Base-by-base conservation (phyloP, 805 yeast species). In the Brettanomyces anomalus region DNA sequence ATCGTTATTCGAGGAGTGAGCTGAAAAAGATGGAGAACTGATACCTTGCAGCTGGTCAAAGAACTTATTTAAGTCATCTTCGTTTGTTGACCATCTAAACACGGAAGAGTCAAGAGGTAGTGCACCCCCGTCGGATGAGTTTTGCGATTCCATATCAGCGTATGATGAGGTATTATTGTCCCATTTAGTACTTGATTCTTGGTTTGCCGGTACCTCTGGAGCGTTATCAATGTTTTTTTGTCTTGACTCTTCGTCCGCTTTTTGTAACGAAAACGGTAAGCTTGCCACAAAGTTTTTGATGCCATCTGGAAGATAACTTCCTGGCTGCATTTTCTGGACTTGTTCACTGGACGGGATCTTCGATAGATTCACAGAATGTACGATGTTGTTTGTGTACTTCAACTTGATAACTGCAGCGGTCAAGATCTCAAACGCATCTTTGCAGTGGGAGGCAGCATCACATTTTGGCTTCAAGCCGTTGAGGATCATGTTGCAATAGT, bases 381-480 rank as follows among this genome's bases (percentile, higher is more conserved):
- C 24, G 11, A 52, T 49, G 33, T 47, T 51, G 20, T 63, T 65
- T 36, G 68, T 62, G 47, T 72, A 80, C 48, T 70, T 72, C 41
- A 85, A 58, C 53, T 76, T 75, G 14, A 81, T 66, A 13, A 86
- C 80, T 0, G 85, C 95, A 5, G 83, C 79, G 0, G 85, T 70
- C 38, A 86, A 60, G 30, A 83, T 74, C 49, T 82, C 85, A 55
- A 82, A 81, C 26, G 84, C 79, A 46, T 80, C 84, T 33, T 74
- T 68, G 54, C 95, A 85, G 41, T 73, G 76, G 7, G 63, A 62
- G 0, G 95, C 94, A 1, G 95, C 90, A 47, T 81, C 88, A 60
- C 95, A 85, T 35, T 77, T 70, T 39, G 80, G 86, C 21, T 70
- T 65, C 53, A 86, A 64, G 28, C 82, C 75, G 18, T 70, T 68